Percentiles rank a stretch among this genome's conserved stretches.
Conservation (phyloP, 257 asterid species). For the Pogostemon cablin region DNA sequence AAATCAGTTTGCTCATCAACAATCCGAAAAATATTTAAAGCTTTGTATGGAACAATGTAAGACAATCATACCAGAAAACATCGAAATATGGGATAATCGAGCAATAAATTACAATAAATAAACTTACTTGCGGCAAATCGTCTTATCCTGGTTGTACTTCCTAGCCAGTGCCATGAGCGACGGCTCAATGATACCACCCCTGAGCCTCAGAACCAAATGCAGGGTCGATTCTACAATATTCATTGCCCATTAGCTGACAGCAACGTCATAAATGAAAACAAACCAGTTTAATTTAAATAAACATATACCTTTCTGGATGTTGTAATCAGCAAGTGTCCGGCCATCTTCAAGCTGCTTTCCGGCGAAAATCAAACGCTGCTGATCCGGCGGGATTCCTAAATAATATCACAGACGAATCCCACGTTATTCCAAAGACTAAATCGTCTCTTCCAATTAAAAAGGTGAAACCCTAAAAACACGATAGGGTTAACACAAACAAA, state of each 20-base stretch:
- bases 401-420: neutral
- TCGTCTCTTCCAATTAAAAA: neutral
- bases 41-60: neutral
- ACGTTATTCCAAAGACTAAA: neutral
- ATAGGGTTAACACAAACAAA: neutral
- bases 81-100: neutral
- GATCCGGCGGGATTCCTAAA: conserved; percentile 74
- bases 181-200: conserved; percentile 78
- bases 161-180: conserved; percentile 70
- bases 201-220: conserved; percentile 76
- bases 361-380: conserved; percentile 79
- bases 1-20: neutral
- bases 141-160: conserved; percentile 70
- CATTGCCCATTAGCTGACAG: conserved; percentile 12
- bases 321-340: conserved; percentile 69
- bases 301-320: conserved; percentile 57
- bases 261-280: neutral
- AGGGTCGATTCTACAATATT: conserved; percentile 56
- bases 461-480: neutral
- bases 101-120: neutral
- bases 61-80: neutral
- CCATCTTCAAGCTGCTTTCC: conserved; percentile 85
- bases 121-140: conserved; percentile 74
- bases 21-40: neutral
- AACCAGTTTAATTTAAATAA: neutral